Evolutionary conservation across 2,329 filamentous ascomycete species (phyloP), one percentile per base, ranked within the genome.

Genomic region (Shiraia bambusicola): DNA sequence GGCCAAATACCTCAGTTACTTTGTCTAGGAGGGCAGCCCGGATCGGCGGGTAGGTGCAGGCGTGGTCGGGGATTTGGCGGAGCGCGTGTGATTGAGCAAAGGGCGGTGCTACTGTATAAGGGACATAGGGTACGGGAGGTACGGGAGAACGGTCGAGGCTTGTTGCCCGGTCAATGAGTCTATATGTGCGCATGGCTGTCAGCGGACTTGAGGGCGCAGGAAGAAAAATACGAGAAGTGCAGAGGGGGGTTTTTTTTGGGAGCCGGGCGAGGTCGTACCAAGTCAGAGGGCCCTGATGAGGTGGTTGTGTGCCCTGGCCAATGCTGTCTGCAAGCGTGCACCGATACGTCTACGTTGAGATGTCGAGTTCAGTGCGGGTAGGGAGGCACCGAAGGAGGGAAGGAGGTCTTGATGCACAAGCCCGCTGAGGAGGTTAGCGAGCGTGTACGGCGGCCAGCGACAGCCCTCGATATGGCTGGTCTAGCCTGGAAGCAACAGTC

Each of bases 171-270:
- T 53, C 37, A 13, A 46, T 45, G 40, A 43, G 51, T 45, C 54
- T 63, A 44, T 56, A 52, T 59, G 50, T 55, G 54, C 40, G 47
- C 63, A 66, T 66, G 42, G 39, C 54, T 50, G 62, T 66, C 56
- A 67, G 64, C 52, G 50, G 45, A 45, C n/a, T 35, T 37, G 36
- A 42, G 44, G 34, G 27, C 46, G 37, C 45, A 43, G 37, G 11
- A n/a, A 24, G 40, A 38, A 32, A 27, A 34, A 38, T 40, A 35
- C 35, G 33, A 29, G 37, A 39, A 38, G 37, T 45, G 34, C 37
- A 49, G 45, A 35, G 49, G 50, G 40, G n/a, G n/a, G n/a, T n/a
- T n/a, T n/a, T n/a, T 54, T 51, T 52, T 56, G 54, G 51, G 56
- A 38, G 48, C 52, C 43, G 46, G 42, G 49, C 40, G 38, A 50